These are phyloP conservation scores for Phlebiopsis flavidoalba DNA, from an alignment of 768 basidiomycete species.

Conservation along the genomic window DNA sequence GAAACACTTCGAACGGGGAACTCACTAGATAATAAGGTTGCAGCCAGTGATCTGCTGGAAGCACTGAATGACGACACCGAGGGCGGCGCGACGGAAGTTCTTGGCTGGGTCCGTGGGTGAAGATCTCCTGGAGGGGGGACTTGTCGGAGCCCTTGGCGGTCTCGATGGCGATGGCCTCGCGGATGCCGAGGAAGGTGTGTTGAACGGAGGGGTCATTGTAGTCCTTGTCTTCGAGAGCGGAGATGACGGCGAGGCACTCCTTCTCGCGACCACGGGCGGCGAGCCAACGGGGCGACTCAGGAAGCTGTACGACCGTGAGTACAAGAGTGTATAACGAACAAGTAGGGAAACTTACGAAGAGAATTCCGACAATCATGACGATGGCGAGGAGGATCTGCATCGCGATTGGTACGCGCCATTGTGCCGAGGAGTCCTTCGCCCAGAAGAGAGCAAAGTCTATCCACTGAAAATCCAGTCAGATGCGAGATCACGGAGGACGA, in stretches of 20 bases:
- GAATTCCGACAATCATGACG: slow-evolving; percentile 44
- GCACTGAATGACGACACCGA: slow-evolving; percentile 56
- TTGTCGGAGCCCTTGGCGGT: slow-evolving; percentile 15
- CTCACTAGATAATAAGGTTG: slow-evolving; percentile 61
- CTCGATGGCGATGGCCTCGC: slow-evolving; percentile 47
- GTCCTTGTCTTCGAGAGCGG: slow-evolving; percentile 52
- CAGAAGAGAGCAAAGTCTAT: slow-evolving; percentile 59
- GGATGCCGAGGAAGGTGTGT: slow-evolving; percentile 48
- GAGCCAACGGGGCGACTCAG: slow-evolving; percentile 60
- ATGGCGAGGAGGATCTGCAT: slow-evolving; percentile 54
- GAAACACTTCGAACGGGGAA: slow-evolving; percentile 14
- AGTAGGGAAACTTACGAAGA: slow-evolving; percentile 37
- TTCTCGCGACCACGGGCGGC: slow-evolving; percentile 48
- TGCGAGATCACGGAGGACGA: neutral
- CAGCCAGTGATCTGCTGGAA: slow-evolving; percentile 70
- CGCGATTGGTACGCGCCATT: slow-evolving; percentile 62
- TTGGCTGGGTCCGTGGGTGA: slow-evolving; percentile 51
- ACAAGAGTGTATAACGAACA: neutral
- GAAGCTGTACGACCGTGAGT: slow-evolving; percentile 32
- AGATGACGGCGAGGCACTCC: slow-evolving; percentile 56
- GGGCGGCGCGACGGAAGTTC: slow-evolving; percentile 52
- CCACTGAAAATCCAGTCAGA: slow-evolving; percentile 37
- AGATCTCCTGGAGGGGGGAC: slow-evolving; percentile 46
- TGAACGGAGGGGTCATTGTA: slow-evolving; percentile 41
- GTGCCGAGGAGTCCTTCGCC: slow-evolving; percentile 43